A percentile compares a stretch with the other conserved stretches of the same genome.
Evolutionary conservation across 148 eudicot species (phyloP).

Genomic region (Rhododendron mucronatum): DNA sequence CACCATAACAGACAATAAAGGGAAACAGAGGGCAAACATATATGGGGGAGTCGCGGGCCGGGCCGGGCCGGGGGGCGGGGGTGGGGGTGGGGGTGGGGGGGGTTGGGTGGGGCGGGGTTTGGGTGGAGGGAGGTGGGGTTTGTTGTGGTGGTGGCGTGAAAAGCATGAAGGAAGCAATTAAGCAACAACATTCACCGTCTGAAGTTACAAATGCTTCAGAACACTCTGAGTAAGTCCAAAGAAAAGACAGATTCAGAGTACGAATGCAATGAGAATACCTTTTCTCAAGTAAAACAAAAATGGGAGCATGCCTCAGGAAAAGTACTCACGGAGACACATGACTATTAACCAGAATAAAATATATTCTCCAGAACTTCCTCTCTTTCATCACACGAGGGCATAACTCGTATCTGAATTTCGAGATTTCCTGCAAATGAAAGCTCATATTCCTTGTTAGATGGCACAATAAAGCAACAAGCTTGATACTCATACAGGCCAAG

Average conservation of each 20-base stretch:
- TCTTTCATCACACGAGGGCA: slow-evolving; percentile 95
- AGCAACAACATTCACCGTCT: not conserved
- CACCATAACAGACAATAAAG: not conserved
- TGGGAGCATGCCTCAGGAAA: not conserved
- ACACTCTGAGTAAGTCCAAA: not conserved
- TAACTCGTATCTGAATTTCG: slow-evolving; percentile 84
- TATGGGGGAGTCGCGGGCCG: too few species aligned
- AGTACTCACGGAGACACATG: slow-evolving; percentile 80
- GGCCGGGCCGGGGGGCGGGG: too few species aligned
- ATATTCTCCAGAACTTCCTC: slow-evolving; percentile 93
- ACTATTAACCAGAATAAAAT: slow-evolving; percentile 81
- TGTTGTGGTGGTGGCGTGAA: not conserved
- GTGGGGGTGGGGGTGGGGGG: too few species aligned
- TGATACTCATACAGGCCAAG: not conserved
- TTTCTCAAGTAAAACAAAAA: not conserved
- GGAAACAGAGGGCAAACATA: not conserved
- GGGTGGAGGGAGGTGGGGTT: too few species aligned
- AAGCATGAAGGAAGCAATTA: not conserved
- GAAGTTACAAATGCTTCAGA: not conserved
- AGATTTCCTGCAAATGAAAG: slow-evolving; percentile 67
- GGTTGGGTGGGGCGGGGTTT: too few species aligned
- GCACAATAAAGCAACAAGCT: not conserved
- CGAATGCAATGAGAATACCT: not conserved
- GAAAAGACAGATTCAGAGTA: not conserved
- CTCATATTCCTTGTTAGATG: slow-evolving; percentile 13